Base-by-base conservation (phyloP, 306 rosid species). In the Medicago ruthenica region DNA sequence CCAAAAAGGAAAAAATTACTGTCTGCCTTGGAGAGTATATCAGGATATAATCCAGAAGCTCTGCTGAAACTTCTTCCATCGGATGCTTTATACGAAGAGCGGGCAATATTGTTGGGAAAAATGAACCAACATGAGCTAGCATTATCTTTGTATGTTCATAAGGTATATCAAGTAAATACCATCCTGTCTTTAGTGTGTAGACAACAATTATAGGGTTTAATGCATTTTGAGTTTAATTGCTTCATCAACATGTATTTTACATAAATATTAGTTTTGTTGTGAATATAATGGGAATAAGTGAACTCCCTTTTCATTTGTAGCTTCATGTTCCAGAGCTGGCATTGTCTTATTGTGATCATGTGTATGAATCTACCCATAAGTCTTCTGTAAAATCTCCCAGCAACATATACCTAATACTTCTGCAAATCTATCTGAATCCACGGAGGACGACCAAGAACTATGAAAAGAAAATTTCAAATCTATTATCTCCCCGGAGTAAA, bases 101-200 rank as follows among this genome's bases (percentile, higher is more conserved):
- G 94, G 51, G 98, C 99, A 71, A 78, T 92, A 68, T 83, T 96
- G 76, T 74, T 92, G 85, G 99, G 98, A 27, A 96, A 90, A 85
- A 88, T 96, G 92, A 92, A 92, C 83, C 98, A 92, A 74, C 99
- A 96, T 86, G 97, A 96, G 87, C 88, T 96, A 69, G 96, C 99
- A 80, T 79, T 96, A 51, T 92, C 98, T 74, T 79, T 92, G 55
- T 92, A 92, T 82, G 98, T 96, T 79, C 98, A 90, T 15, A 96
- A 96, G 97, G 99, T 96, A 87, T 55, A 78, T 76, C 71, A 47
- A 69, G 22, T 69, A 64, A 15, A 78, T 20, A 42, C 59, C 44
- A 58, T 77, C 57, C 6, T n/a, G 14, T 75, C 24, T 75, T 76
- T 48, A 53, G 3, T 70, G 37, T 27, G 44, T 61, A 50, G 51